Conservation (phyloP, 2,329 filamentous ascomycete species). For the Colletotrichum sp. region DNA sequence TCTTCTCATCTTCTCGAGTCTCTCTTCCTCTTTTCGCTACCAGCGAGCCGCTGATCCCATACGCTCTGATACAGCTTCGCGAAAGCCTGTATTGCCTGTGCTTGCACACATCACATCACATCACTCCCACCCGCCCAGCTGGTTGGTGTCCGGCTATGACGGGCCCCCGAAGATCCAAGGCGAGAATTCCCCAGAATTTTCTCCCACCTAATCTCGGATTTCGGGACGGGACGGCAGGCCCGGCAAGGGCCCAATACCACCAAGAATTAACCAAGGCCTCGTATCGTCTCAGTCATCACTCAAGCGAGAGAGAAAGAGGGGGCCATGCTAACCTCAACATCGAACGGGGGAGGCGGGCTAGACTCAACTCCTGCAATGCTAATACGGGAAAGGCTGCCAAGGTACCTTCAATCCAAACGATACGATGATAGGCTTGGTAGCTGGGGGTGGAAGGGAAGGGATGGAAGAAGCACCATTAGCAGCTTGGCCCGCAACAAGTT, state of each 20-base stretch:
- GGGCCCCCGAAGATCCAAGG: not conserved
- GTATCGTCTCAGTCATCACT: not conserved
- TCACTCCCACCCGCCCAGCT: not conserved
- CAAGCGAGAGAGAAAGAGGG: not conserved
- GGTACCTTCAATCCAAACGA: constrained; percentile 15
- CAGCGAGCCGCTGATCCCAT: constrained; percentile 9
- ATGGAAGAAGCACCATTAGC: constrained; percentile 11
- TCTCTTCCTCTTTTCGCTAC: constrained; percentile 8
- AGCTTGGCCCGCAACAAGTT: not conserved
- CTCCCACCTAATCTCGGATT: not conserved
- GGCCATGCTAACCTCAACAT: not conserved
- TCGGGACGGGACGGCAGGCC: not conserved
- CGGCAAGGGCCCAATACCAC: not conserved
- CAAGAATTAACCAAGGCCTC: not conserved
- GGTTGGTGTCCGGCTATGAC: not conserved
- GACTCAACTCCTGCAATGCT: not conserved
- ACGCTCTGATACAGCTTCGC: constrained; percentile 20
- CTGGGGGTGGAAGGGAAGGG: constrained; percentile 2
- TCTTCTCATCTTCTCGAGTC: not conserved
- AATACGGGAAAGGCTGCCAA: constrained; percentile 11
- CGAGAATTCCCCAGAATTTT: not conserved
- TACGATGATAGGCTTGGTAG: constrained; percentile 15
- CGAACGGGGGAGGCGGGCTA: not conserved
- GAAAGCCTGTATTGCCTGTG: constrained; percentile 14
- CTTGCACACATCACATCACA: not conserved